These are phyloP conservation scores for Boeremia exigua DNA, from an alignment of 2,329 filamentous ascomycete genomes.

Conservation along the genomic window DNA sequence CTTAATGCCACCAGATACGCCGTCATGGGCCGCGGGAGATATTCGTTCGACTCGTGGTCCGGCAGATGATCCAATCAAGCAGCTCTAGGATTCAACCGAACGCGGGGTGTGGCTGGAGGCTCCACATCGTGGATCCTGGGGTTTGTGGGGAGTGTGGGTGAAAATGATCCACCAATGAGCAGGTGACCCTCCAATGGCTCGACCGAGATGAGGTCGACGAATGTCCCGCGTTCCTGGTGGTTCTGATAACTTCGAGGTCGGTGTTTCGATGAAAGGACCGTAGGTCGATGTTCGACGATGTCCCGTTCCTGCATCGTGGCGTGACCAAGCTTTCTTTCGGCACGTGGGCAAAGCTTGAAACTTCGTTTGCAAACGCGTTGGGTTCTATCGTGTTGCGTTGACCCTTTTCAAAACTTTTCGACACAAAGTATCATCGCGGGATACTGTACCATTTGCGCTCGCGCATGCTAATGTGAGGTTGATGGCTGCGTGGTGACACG, in stretches of 20 bases:
- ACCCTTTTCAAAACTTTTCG: background rate
- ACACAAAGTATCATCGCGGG: too few species aligned
- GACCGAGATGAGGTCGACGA: background rate
- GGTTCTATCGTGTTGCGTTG: background rate
- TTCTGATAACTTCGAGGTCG: background rate
- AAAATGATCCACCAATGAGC: conserved; percentile 31
- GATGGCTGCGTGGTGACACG: too few species aligned
- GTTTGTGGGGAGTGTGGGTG: conserved; percentile 23
- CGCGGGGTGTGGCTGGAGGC: conserved; percentile 22
- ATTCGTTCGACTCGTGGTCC: background rate
- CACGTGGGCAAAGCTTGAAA: conserved; percentile 9
- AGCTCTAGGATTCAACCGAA: conserved; percentile 2
- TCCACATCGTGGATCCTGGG: conserved; percentile 10
- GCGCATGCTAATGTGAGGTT: too few species aligned
- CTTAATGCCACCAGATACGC: background rate
- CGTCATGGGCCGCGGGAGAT: conserved; percentile 3
- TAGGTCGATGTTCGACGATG: background rate
- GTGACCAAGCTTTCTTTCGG: conserved; percentile 9
- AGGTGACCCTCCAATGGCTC: background rate
- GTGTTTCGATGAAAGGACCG: background rate
- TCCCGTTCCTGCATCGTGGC: conserved; percentile 9
- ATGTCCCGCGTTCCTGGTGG: background rate
- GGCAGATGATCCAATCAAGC: conserved; percentile 8
- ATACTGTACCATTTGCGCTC: too few species aligned
- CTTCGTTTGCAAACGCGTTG: too few species aligned